phyloP scores from a whole-genome alignment of 257 asterid genomes.

The Oldenlandia corymbosa region DNA sequence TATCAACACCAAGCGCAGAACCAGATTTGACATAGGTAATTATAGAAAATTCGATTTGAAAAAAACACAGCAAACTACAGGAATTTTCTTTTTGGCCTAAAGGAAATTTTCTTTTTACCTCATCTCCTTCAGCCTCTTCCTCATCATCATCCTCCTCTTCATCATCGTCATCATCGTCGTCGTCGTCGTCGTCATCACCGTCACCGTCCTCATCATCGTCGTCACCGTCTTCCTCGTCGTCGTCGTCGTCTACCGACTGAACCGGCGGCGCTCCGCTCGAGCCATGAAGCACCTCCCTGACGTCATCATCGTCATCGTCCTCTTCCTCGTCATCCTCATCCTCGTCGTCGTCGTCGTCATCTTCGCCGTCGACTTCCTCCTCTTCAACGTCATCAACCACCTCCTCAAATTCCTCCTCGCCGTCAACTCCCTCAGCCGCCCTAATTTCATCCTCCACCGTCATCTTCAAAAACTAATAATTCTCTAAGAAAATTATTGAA shows the following conservation, averaged over 20 bases:
- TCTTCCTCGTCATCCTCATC: conserved; percentile 16
- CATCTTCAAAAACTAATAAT: conserved; percentile 24
- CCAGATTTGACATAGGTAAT: too few relatives aligned
- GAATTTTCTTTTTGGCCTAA: background rate
- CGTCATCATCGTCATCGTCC: conserved; percentile 13
- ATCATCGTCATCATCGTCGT: conserved; percentile 6
- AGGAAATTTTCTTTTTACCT: conserved; percentile 11
- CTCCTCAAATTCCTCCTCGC: conserved; percentile 36
- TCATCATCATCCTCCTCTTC: conserved; percentile 14
- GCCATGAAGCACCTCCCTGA: conserved; percentile 19
- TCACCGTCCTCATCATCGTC: conserved; percentile 19
- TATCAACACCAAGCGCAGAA: too few relatives aligned
- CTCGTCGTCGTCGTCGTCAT: conserved; percentile 30
- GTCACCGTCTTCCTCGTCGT: conserved; percentile 31
- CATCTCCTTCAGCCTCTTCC: conserved; percentile 29
- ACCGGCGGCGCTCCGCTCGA: conserved; percentile 24
- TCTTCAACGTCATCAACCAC: conserved; percentile 38
- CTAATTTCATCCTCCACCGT: conserved; percentile 51
- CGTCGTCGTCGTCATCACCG: conserved; percentile 21
- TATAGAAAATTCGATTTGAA: background rate
- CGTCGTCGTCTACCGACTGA: conserved; percentile 28
- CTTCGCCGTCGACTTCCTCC: conserved; percentile 51
- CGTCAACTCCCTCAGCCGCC: conserved; percentile 26
- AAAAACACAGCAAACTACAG: background rate
- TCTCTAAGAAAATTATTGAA: background rate